Evolutionary conservation across 1,139 yeast genomes (phyloP).

Genomic region (Debaryomyces coudertii): DNA sequence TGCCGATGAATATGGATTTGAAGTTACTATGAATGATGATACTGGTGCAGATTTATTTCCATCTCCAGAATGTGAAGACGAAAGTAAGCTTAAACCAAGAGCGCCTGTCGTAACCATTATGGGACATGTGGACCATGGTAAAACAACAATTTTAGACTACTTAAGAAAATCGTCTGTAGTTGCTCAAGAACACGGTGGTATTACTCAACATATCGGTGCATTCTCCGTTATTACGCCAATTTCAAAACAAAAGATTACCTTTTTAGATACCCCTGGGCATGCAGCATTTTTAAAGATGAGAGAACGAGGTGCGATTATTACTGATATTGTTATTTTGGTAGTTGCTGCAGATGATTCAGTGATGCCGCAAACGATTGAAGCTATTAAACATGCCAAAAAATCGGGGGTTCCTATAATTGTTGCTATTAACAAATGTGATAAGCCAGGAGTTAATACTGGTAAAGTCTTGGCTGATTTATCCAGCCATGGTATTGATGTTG

Average conservation of each 20-base stretch:
- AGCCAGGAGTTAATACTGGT: conserved; percentile 69
- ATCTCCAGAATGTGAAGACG: conserved; percentile 37
- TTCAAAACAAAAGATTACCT: conserved; percentile 77
- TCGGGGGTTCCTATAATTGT: conserved; percentile 87
- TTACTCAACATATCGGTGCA: conserved; percentile 98
- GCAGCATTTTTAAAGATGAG: conserved; percentile 97
- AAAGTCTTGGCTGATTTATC: conserved; percentile 80
- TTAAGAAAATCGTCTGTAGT: conserved; percentile 84
- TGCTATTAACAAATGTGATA: conserved; percentile 92
- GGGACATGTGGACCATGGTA: conserved; percentile 99
- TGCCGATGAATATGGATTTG: conserved; percentile 87
- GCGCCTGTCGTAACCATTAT: conserved; percentile 96
- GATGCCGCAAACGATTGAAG: conserved; percentile 97
- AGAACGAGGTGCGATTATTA: conserved; percentile 92
- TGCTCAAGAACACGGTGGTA: conserved; percentile 90
- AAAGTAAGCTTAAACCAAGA: conserved; percentile 57
- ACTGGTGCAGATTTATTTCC: conserved; percentile 68
- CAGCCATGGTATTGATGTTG: conserved; percentile 78
- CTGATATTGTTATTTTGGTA: conserved; percentile 89
- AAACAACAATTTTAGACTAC: conserved; percentile 88
- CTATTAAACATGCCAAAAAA: conserved; percentile 87
- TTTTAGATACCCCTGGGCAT: conserved; percentile 97
- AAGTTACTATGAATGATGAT: conserved; percentile 60
- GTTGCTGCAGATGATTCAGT: conserved; percentile 99
- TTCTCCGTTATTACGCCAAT: conserved; percentile 81